phyloP scores from a whole-genome alignment of 2,329 filamentous ascomycete genomes.

The Aspergillus pseudoglaucus region DNA sequence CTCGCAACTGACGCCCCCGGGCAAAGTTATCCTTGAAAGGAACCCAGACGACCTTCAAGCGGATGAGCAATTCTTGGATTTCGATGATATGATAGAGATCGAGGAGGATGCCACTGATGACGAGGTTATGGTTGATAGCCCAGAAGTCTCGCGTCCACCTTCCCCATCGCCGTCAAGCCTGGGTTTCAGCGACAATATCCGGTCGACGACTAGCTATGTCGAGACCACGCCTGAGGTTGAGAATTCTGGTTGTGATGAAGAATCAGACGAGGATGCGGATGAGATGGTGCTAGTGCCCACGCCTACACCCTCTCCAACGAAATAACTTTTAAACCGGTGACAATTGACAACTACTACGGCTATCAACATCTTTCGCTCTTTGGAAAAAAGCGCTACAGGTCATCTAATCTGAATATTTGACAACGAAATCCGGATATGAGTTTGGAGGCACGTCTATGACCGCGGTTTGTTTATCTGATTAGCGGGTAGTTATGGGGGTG shows the following conservation, averaged over 20 bases:
- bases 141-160: neutral
- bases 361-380: too few species aligned
- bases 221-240: neutral
- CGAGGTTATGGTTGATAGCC: neutral
- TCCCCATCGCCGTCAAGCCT: neutral
- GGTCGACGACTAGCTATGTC: neutral
- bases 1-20: neutral
- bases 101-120: neutral
- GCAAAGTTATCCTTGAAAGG: neutral
- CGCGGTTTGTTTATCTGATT: too few species aligned
- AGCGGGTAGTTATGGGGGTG: too few species aligned
- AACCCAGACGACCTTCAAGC: neutral
- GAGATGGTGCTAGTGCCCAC: conserved; percentile 6
- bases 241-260: neutral
- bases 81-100: neutral
- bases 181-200: neutral
- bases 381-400: too few species aligned
- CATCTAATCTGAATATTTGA: too few species aligned
- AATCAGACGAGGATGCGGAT: conserved; percentile 1
- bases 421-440: too few species aligned
- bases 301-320: neutral
- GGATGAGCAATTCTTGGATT: neutral
- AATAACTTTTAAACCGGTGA: neutral
- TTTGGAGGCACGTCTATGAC: too few species aligned
- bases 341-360: too few species aligned